Evolutionary conservation across 352 stramenopile species (phyloP), one percentile per base, ranked within the genome.

Genomic region (Globisporangium cederbergense): DNA sequence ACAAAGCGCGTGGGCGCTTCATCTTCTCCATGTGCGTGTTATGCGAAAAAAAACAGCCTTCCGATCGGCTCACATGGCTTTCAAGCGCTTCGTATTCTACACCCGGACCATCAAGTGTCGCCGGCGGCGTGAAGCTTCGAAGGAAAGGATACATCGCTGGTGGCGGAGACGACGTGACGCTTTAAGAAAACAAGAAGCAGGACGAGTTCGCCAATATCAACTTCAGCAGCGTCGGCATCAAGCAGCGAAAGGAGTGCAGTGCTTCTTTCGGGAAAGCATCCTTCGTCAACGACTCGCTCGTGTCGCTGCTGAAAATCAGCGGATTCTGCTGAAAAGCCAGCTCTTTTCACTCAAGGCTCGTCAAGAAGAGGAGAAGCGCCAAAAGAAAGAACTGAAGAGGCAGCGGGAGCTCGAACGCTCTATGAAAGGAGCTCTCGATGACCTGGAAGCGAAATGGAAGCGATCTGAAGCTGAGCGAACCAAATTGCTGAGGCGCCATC

Each of bases 51-150:
- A 74, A 70, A 51, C 20, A 56, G 36, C 7, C n/a, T 91, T 88
- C 61, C 66, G 71, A 45, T 22, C 58, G 18, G 4, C 76, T 45
- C 72, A 89, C 49, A 65, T 75, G 58, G 59, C 67, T 20, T 91
- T 88, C 65, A 59, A 75, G 53, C 80, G 83, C 20, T 62, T 62
- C 10, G 14, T 58, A 14, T 81, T 91, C 52, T 90, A 80, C 51
- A 64, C 69, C 2, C 30, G 60, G 1, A 67, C 78, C 13, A 68
- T n/a, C 3, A 62, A 66, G 38, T 67, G 77, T 6, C 68, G 38
- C 3, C 45, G 64, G 2, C 52, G 45, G 13, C 75, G 72, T 7
- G 62, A 73, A 46, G 34, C 62, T 11, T 72, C 77, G 2, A 76
- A 79, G 25, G 64, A 74, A n/a, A 70, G 49, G 18, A 36, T 91